Base-by-base conservation (phyloP, 768 basidiomycete species). In the Phaeotremella fagi region DNA sequence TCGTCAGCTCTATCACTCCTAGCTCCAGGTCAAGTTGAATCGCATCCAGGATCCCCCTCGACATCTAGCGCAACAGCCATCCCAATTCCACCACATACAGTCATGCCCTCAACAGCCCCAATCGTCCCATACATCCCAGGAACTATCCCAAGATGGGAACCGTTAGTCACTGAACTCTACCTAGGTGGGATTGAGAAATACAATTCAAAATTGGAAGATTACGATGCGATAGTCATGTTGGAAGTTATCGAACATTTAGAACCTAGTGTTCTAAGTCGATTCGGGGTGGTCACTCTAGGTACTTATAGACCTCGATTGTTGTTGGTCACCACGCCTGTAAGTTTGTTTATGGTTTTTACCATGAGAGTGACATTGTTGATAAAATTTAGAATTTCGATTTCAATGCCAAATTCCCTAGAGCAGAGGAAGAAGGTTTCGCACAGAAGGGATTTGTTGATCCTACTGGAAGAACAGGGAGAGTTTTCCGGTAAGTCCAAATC, bases 161-260 rank as follows among this genome's bases (percentile, higher is more conserved):
- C 61, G 1, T 48, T 74, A 11, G 50, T 54, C 15, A 59, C 63
- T 0, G 72, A 74, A 45, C 61, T 74, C 26, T 74, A 68, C 68
- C 60, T 69, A 7, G 72, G 72, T 15, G 67, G 63, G 15, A 63
- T 74, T 42, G 72, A 70, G 47, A 65, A 63, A 54, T 73, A 71
- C 57, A 74, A 75, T 38, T 45, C 53, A 5, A 54, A 59, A 44
- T 54, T 75, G 50, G 67, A 72, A 46, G 64, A 62, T 2, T 75
- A 64, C 44, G 72, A 75, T 49, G 71, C 72, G 18, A 71, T 75
- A 44, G 63, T 68, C 12, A 62, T 59, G 18, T 46, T 72, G 41
- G 75, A 75, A 48, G 63, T 75, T 38, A 70, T 75, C 45, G 75
- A 75, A 54, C 73, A 75, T 58, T 58, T 75, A 24, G 60, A 70